Base-by-base conservation (phyloP, 345 rosid genomes). In the Passiflora organensis region DNA sequence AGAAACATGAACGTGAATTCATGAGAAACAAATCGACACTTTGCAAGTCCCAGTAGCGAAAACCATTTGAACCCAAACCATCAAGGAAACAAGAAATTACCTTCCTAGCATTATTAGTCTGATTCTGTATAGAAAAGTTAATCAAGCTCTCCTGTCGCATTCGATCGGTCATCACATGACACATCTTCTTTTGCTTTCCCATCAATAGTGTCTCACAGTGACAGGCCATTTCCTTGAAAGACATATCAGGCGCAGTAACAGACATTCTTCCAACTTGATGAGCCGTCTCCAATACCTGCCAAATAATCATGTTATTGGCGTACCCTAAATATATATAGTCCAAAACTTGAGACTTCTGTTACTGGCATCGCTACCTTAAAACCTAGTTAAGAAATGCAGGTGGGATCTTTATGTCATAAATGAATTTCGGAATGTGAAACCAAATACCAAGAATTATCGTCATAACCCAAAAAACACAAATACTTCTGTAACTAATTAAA, bases 161-260 rank as follows among this genome's bases (percentile, higher is more conserved):
- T 32, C 82, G 86, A 65, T 74, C 53, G 59, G 68, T 71, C 80
- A 86, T 76, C 76, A 94, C 71, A 69, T 74, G 69, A 11, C 87
- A 85, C 85, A 89, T 89, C 80, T 81, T 86, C 75, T 76, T 72
- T 58, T 82, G 95, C 76, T 89, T 94, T 66, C 93, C 97, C 51
- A 75, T 67, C 59, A 75, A 59, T 20, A 94, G 88, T 50, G 86
- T 76, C 70, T 94, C 97, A 21, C 97, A 89, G 43, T 85, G 96
- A 51, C 56, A 76, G 12, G 95, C 89, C 82, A 83, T 84, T 71
- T 89, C 95, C 80, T 80, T 80, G 79, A 80, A 89, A 16, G 99
- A 62, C 61, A 81, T 78, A 52, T 94, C 85, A 2, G 86, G 76
- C 60, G 87, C 83, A n/a, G 85, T 76, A 17, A 80, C 65, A 5